Evolutionary conservation across 1,139 yeast species (phyloP), one percentile per base, ranked within the genome.

Genomic region (Lodderomyces theae): DNA sequence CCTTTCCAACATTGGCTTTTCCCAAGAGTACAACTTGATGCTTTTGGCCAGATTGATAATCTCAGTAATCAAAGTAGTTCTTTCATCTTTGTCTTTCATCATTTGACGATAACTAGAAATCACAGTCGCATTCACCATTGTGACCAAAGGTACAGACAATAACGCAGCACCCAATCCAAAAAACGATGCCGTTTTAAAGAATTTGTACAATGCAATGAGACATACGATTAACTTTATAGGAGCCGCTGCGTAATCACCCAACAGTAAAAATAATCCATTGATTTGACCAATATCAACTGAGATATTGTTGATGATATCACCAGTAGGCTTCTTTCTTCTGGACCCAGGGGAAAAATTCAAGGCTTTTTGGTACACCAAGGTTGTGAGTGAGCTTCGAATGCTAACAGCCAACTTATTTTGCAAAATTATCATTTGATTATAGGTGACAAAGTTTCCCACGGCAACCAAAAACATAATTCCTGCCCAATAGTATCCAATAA

Each of bases 171-270:
- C 50, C 26, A 66, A 50, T 8, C 74, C 75, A 4, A 66, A 62
- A 50, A 64, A 53, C 25, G 69, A 61, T 17, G 72, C 61, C 35
- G 49, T 49, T 0, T 71, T 71, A 35, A 69, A 47, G 35, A 66
- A 53, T 15, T 54, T 54, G 45, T 56, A 57, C 23, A 66, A 54
- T 3, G 68, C 57, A 12, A 49, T 15, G 37, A 65, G 51, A 35
- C 66, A 57, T 29, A 65, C 42, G 1, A 53, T 44, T 19, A 69
- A 52, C 39, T 64, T 52, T 21, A 69, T 39, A 4, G 73, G 72
- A 34, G 96, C 97, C 0, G 97, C 87, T 11, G 43, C 28, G 23
- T 37, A 47, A 13, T 43, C 43, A 13, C 47, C 47, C 11, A 48
- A 35, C 39, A 56, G 58, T 13, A 58, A 48, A 11, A 63, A 42